Conservation (phyloP, 1,284 basidiomycete species). For the Moesziomyces aphidis region DNA sequence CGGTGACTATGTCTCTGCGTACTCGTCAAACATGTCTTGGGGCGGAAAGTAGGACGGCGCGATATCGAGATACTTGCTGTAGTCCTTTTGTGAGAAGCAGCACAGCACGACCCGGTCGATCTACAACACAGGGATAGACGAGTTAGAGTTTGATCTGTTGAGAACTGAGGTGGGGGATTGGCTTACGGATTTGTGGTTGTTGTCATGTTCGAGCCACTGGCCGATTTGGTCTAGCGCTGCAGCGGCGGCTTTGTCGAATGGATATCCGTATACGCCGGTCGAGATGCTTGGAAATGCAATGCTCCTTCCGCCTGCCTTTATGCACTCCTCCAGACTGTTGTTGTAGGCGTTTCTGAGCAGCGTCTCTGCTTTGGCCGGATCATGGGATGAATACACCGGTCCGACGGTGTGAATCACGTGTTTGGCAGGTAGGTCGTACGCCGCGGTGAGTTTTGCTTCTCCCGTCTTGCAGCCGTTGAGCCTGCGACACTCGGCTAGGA, state of each 20-base stretch:
- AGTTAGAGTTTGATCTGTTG: too few species aligned
- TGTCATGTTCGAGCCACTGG: constrained; percentile 32
- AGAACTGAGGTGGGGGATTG: too few species aligned
- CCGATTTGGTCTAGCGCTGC: constrained; percentile 53
- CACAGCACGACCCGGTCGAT: constrained; percentile 57
- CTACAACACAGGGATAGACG: background rate
- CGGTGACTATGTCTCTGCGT: constrained; percentile 11
- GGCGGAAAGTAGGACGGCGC: constrained; percentile 35
- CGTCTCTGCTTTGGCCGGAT: constrained; percentile 8
- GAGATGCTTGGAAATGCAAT: constrained; percentile 64
- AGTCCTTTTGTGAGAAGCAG: constrained; percentile 55
- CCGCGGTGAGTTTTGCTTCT: constrained; percentile 80
- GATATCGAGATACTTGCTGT: constrained; percentile 29
- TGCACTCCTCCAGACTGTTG: constrained; percentile 45
- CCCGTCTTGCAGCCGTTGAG: constrained; percentile 80
- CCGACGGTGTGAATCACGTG: constrained; percentile 92
- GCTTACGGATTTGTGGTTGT: constrained; percentile 32
- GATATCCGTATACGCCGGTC: constrained; percentile 66
- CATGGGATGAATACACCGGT: constrained; percentile 74
- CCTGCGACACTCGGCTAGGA: constrained; percentile 78
- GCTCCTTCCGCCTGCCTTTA: constrained; percentile 20
- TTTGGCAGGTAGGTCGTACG: constrained; percentile 71
- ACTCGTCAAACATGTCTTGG: constrained; percentile 23
- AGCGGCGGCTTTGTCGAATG: constrained; percentile 51
- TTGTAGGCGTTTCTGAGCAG: constrained; percentile 69